Evolutionary conservation across 129 eudicot species (phyloP), one percentile per base, ranked within the genome.

Genomic region (Kitagawia praeruptora): DNA sequence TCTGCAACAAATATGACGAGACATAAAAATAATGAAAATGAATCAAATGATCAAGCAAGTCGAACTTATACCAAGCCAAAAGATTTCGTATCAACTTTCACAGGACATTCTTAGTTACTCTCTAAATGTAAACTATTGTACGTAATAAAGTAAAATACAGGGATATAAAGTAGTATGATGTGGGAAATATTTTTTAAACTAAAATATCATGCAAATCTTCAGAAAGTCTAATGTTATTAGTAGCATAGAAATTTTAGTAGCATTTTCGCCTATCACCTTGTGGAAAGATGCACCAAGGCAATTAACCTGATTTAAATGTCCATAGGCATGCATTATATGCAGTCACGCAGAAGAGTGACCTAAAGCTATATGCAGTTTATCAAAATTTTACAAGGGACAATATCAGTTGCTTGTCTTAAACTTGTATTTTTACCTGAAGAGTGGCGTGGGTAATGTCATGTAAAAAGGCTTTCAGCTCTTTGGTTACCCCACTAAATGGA

Each of bases 401-500:
- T 1, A 5, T 10, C 15, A 70, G 44, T 38, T 37, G 25, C 15
- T 53, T 31, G 77, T 41, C 28, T 28, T 67, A 5, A 47, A 15
- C 18, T 19, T 51, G 21, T 31, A 19, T 77, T 72, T 76, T 0
- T 87, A 90, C 93, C 96, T 89, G 81, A 23, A 81, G 84, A 42
- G 79, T 78, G 12, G 89, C 92, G 79, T 41, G 79, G 44, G 94
- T 90, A 78, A 90, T 87, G 81, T 92, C 96, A 82, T 86, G 84
- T 38, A 95, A 31, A 81, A 92, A 95, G 25, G 91, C 81, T 84
- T 92, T 95, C 47, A 94, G 82, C 83, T 94, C 98, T 83, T 94
- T 96, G 39, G 93, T 90, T 85, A 95, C 97, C 75, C 97, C 98
- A 79, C 88, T 45, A 77, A 94, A 91, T 25, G 98, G 96, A 83